These are phyloP conservation scores for Didymella lethalis DNA, from an alignment of 2,329 filamentous ascomycete species.

Conservation along the genomic window DNA sequence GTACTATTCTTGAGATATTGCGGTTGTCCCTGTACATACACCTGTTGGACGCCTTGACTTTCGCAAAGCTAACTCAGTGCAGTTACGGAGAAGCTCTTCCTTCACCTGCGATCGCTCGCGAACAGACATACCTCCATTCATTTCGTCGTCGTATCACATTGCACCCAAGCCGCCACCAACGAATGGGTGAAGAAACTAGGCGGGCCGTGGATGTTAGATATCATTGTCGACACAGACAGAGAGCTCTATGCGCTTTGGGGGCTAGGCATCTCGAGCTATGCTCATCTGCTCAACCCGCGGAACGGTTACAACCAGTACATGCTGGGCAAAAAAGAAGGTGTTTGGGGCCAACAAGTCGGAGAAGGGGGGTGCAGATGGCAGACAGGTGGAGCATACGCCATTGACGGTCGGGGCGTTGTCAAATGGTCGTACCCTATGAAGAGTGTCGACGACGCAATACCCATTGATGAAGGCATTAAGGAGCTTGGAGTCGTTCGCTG, in stretches of 20 bases:
- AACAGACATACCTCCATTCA: conserved; percentile 61
- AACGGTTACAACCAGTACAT: conserved; percentile 48
- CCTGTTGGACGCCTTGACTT: neutral
- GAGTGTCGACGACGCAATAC: conserved; percentile 45
- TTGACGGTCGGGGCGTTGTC: conserved; percentile 44
- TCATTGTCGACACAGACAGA: conserved; percentile 65
- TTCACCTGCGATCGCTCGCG: conserved; percentile 63
- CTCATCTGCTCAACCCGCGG: conserved; percentile 45
- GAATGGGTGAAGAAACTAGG: conserved; percentile 67
- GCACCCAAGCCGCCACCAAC: conserved; percentile 63
- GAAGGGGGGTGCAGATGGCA: conserved; percentile 50
- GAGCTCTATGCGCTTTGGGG: conserved; percentile 68
- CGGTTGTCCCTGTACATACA: conserved; percentile 45
- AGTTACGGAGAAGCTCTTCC: conserved; percentile 60
- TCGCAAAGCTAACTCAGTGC: conserved; percentile 6
- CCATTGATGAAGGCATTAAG: conserved; percentile 43
- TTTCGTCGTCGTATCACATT: conserved; percentile 68
- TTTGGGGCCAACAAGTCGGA: conserved; percentile 47
- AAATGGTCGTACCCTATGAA: conserved; percentile 48
- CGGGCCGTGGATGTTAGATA: conserved; percentile 64
- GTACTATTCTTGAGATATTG: conserved; percentile 46
- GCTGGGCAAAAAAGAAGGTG: conserved; percentile 47
- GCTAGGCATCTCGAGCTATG: conserved; percentile 56
- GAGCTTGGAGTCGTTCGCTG: conserved; percentile 35
- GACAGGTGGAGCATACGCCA: conserved; percentile 44